Conservation (phyloP, 345 rosid genomes). For the Citrus sinensis region DNA sequence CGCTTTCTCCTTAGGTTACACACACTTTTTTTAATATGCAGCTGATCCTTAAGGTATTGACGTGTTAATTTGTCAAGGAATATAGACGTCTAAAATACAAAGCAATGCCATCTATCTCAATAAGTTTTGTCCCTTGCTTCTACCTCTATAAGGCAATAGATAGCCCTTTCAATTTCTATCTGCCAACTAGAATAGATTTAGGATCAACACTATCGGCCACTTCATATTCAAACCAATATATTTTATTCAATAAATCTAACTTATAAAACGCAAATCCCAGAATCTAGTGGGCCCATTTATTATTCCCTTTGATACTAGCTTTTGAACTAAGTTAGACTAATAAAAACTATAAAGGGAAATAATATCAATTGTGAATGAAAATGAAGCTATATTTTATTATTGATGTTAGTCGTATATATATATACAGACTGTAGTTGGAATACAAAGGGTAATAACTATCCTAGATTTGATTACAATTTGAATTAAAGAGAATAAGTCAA, state of each 20-base stretch:
- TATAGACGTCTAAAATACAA: neutral
- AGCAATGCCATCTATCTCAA: neutral
- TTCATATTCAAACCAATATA: too few species aligned
- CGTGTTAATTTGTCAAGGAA: neutral
- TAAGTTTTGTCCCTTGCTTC: neutral
- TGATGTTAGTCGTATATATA: too few species aligned
- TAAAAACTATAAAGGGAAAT: neutral
- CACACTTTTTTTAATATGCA: neutral
- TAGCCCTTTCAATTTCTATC: neutral
- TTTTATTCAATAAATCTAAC: neutral
- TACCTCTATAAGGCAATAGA: too few species aligned
- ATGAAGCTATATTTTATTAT: too few species aligned
- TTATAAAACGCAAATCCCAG: neutral
- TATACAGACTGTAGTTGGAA: too few species aligned
- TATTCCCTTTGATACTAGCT: neutral
- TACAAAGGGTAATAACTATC: too few species aligned
- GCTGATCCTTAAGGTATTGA: neutral
- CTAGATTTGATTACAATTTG: too few species aligned
- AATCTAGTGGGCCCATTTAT: neutral
- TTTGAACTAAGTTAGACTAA: neutral
- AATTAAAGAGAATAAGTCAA: too few species aligned
- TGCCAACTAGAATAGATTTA: neutral
- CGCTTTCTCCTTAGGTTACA: neutral
- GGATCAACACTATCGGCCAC: neutral
- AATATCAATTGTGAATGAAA: too few species aligned